Evolutionary conservation across 148 eudicot genomes (phyloP), one percentile per base, ranked within the genome.

Genomic region (Fagopyrum esculentum): DNA sequence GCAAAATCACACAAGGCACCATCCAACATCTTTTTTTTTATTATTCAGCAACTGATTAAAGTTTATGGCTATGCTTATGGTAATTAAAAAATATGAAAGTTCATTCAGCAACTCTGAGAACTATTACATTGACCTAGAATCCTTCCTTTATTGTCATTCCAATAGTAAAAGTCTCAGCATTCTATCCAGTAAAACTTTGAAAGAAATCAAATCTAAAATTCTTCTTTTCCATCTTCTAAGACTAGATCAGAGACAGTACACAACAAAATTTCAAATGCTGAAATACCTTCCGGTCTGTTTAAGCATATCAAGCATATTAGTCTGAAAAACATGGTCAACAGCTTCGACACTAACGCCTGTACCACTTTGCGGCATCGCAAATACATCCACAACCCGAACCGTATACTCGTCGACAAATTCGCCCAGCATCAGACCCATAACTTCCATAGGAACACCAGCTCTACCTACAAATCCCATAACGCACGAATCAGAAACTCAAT

Each of bases 351-450:
- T 92, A 69, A 92, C 98, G 1, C 97, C 97, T 49, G 98, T 95
- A 16, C 98, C 98, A 81, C 98, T 95, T 80, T 95, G 98, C 0
- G 97, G 98, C 98, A 95, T 95, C 3, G 98, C 96, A 40, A 95
- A 95, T 3, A 95, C 98, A 82, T 95, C 97, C 15, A 95, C 98
- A 26, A 92, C 97, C 57, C 97, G 86, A 80, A 95, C 97, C 0
- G 98, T 90, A 59, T 95, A 95, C 82, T 95, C 98, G 77, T 95
- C 97, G 11, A 95, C 98, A 75, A 95, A 95, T 73, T 95, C 97
- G 6, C 98, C 98, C 79, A 92, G 78, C 97, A 95, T 95, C 77
- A 95, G 72, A 40, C 98, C 98, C 98, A 92, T 92, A 54, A 92
- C 98, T 76, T 92, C 97, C 98, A 94, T 94, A 0, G 98, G 98